phyloP scores from a whole-genome alignment of 106 monocot species.

The Dendrobium catenatum region DNA sequence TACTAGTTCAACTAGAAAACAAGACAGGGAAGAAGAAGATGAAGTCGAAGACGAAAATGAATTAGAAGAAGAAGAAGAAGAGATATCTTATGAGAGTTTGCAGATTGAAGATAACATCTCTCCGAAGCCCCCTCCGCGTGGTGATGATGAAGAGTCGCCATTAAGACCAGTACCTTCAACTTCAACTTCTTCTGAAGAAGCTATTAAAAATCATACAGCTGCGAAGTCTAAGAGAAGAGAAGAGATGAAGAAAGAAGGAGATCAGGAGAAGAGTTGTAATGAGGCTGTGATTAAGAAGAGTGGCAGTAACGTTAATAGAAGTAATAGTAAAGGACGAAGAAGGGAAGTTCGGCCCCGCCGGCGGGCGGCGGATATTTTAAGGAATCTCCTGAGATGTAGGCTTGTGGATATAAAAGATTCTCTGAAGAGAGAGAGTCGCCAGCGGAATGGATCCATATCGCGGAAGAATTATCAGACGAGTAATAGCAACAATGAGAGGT shows the following conservation, averaged over 20 bases:
- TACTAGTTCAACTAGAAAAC: background rate
- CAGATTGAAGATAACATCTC: background rate
- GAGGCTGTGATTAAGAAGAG: background rate
- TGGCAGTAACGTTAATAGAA: background rate
- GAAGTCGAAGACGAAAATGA: background rate
- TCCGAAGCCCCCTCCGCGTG: background rate
- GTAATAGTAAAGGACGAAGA: background rate
- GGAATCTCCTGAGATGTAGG: slow-evolving; percentile 9
- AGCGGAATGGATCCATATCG: background rate
- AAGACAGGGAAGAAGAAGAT: background rate
- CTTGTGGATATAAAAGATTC: background rate
- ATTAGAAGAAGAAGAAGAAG: background rate
- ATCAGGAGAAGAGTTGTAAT: background rate
- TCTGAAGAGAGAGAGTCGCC: background rate
- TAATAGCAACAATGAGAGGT: background rate
- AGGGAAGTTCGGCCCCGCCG: background rate
- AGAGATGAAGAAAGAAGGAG: background rate
- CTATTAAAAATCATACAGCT: too few species aligned
- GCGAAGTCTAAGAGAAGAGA: background rate
- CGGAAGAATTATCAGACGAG: background rate
- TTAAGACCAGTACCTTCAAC: background rate
- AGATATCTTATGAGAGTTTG: background rate
- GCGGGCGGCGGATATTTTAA: background rate
- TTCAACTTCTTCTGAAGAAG: background rate
- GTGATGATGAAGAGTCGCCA: slow-evolving; percentile 1